These are phyloP conservation scores for Termitomyces sp. DNA, from an alignment of 768 basidiomycete species.

Conservation along the genomic window DNA sequence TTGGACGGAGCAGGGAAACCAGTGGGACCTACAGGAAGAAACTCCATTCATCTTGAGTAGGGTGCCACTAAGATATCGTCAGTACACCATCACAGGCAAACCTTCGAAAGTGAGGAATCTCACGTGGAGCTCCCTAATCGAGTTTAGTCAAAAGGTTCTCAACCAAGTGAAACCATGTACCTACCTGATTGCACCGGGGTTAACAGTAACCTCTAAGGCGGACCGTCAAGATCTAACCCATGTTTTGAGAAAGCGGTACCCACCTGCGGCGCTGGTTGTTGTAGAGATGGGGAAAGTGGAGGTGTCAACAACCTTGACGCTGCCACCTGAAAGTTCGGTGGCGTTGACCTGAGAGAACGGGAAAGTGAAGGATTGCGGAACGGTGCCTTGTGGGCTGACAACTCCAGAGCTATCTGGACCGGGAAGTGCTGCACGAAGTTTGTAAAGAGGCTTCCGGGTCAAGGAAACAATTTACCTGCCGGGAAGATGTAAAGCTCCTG, in stretches of 20 bases:
- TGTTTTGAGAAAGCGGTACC: neutral
- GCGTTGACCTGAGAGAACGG: constrained; percentile 43
- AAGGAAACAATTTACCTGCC: constrained; percentile 27
- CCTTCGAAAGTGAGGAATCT: constrained; percentile 13
- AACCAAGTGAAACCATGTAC: neutral
- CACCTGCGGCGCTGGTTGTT: constrained; percentile 48
- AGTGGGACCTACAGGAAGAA: constrained; percentile 47
- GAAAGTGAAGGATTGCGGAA: constrained; percentile 47
- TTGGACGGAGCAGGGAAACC: neutral
- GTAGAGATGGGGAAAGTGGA: constrained; percentile 50
- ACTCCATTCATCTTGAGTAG: constrained; percentile 65
- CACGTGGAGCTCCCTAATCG: constrained; percentile 54
- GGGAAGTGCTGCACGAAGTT: constrained; percentile 29
- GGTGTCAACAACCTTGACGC: constrained; percentile 51
- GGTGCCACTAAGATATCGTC: constrained; percentile 55
- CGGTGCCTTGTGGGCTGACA: constrained; percentile 41
- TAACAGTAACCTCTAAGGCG: constrained; percentile 47
- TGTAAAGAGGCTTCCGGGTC: neutral
- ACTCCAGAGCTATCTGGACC: constrained; percentile 33
- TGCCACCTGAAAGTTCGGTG: constrained; percentile 46
- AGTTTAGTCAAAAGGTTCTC: neutral
- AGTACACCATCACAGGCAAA: neutral
- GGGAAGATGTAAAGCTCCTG: constrained; percentile 56
- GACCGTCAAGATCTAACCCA: neutral
- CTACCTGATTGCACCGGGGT: constrained; percentile 55